Evolutionary conservation across 495 filamentous ascomycete species (phyloP), one percentile per base, ranked within the genome.

Genomic region (Tuber borchii): DNA sequence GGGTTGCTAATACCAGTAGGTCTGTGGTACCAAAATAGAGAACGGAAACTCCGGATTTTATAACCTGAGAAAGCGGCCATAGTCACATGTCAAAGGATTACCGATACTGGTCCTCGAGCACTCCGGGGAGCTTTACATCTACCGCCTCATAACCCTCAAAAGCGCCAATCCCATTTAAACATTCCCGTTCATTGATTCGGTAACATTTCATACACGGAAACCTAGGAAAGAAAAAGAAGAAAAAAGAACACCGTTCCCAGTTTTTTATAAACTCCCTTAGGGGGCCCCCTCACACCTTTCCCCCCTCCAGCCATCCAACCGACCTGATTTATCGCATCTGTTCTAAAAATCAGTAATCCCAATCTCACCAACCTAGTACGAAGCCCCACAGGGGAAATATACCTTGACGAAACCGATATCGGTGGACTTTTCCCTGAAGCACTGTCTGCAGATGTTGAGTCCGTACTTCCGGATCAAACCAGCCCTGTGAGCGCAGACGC

Each of bases 331-430:
- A 65, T 65, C 56, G 56, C 56, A 65, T 65, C 56, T 65, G 17
- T 17, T 65, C 26, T 14, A 31, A 17, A 65, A 31, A 65, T 65
- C 56, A 65, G 56, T 14, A 65, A 65, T 34, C 56, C 56, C 56
- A 65, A 65, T 65, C 56, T 10, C 12, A 61, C 51, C n/a, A 14
- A 31, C 26, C 56, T 6, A 65, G 56, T 31, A 65, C 2, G 12
- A 16, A 65, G 34, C 26, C 26, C 10, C 56, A 65, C 5, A 70
- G 34, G 12, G 34, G 74, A 79, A 78, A 84, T 89, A 86, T 88
- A 95, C 95, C 94, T 99, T 98, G 87, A 90, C 87, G 89, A 99
- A 99, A 83, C 95, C 95, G 86, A 99, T 97, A 86, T 97, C 95
- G 84, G 88, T 83, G 80, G 90, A 88, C 90, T 98, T 97, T 90